These are phyloP conservation scores for Lumnitzera racemosa DNA, from an alignment of 345 rosid genomes.

Conservation along the genomic window DNA sequence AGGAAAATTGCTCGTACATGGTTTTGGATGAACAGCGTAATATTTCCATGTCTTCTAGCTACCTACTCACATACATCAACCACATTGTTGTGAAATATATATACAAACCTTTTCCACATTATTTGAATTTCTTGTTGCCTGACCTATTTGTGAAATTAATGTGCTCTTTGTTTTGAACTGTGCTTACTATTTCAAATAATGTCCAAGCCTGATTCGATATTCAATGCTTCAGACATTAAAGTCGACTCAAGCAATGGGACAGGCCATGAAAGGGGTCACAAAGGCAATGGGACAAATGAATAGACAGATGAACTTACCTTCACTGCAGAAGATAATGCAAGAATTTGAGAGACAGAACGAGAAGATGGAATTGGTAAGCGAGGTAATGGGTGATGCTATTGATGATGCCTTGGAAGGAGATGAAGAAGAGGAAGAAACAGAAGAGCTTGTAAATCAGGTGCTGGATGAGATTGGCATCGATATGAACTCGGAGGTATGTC, in stretches of 20 bases:
- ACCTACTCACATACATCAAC: no score
- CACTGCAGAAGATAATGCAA: constrained; percentile 79
- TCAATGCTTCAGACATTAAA: constrained; percentile 47
- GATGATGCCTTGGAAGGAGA: constrained; percentile 94
- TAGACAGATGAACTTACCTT: constrained; percentile 83
- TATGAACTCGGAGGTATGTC: constrained; percentile 70
- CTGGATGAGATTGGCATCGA: constrained; percentile 90
- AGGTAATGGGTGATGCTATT: constrained; percentile 87
- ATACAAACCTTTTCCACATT: no score
- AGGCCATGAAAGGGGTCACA: constrained; percentile 94
- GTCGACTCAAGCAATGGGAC: constrained; percentile 92
- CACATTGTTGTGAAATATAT: no score
- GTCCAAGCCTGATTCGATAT: background rate
- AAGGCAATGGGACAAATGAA: constrained; percentile 96
- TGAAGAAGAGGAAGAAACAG: constrained; percentile 87
- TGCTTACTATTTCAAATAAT: background rate
- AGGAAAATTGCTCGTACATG: no score
- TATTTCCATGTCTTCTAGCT: no score
- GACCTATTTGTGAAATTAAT: no score
- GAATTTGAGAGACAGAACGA: constrained; percentile 88
- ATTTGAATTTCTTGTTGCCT: background rate
- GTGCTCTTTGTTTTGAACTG: no score
- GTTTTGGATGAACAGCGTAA: no score
- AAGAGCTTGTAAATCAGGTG: constrained; percentile 80
- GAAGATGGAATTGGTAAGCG: constrained; percentile 83